phyloP scores from a whole-genome alignment of 352 stramenopile genomes.

The Pythium myriotylum region DNA sequence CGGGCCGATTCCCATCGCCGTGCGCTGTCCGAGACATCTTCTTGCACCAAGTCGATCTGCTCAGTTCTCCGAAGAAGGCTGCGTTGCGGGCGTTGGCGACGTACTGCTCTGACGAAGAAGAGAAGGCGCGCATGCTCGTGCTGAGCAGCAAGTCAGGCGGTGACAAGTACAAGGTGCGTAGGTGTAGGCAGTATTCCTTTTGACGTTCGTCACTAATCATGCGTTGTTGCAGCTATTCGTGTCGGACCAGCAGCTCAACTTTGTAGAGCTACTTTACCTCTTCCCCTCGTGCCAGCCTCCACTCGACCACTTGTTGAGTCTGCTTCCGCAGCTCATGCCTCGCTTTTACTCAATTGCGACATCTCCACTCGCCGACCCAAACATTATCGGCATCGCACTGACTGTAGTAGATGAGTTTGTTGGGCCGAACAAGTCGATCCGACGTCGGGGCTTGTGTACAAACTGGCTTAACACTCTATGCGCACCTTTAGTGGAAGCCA shows the following conservation, averaged over 20 bases:
- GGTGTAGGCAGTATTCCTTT: not conserved
- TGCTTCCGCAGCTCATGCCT: slow-evolving; percentile 89
- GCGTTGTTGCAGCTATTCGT: slow-evolving; percentile 63
- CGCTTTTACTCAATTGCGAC: slow-evolving; percentile 96
- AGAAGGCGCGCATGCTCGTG: slow-evolving; percentile 61
- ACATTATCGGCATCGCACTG: slow-evolving; percentile 86
- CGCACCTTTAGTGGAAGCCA: slow-evolving; percentile 38
- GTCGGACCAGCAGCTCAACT: slow-evolving; percentile 83
- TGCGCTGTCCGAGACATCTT: slow-evolving; percentile 82
- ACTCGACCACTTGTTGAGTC: slow-evolving; percentile 84
- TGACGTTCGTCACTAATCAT: no score
- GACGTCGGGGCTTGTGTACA: slow-evolving; percentile 59
- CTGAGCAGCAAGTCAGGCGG: slow-evolving; percentile 73
- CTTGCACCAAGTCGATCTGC: slow-evolving; percentile 82
- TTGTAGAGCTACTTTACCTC: slow-evolving; percentile 91
- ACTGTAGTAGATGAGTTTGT: slow-evolving; percentile 90
- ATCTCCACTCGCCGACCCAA: slow-evolving; percentile 82
- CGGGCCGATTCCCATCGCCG: slow-evolving; percentile 45
- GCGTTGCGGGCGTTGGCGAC: slow-evolving; percentile 60
- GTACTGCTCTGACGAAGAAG: slow-evolving; percentile 65
- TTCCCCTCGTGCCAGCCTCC: slow-evolving; percentile 93
- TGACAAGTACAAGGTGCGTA: slow-evolving; percentile 65
- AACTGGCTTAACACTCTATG: slow-evolving; percentile 63
- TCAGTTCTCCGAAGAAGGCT: slow-evolving; percentile 77
- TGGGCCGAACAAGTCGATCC: slow-evolving; percentile 36